Conservation (phyloP, 345 rosid species). For the Durio zibethinus region DNA sequence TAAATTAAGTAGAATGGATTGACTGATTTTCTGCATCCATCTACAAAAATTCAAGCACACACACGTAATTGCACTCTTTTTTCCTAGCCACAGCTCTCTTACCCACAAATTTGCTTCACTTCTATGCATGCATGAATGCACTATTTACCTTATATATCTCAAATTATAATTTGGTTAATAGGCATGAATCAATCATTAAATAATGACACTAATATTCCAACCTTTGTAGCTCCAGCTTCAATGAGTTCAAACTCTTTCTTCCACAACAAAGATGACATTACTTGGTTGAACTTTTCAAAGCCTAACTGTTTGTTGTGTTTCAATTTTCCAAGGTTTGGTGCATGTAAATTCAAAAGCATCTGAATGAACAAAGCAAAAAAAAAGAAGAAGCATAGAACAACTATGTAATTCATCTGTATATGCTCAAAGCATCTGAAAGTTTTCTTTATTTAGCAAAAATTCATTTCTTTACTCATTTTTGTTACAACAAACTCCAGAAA, state of each 20-base stretch:
- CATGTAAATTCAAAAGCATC: no score
- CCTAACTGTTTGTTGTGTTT: no score
- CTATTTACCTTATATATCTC: not conserved
- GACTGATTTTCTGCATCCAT: not conserved
- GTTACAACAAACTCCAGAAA: no score
- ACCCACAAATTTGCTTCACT: not conserved
- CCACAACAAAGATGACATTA: slow-evolving; percentile 69
- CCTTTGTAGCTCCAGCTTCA: slow-evolving; percentile 57
- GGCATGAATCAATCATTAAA: not conserved
- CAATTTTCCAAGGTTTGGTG: no score
- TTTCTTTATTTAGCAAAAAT: no score
- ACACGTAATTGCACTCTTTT: not conserved
- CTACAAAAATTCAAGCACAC: not conserved
- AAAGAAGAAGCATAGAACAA: no score
- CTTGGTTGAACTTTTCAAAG: no score
- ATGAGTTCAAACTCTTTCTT: slow-evolving; percentile 61
- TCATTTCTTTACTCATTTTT: no score
- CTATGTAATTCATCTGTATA: no score
- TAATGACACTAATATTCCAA: slow-evolving; percentile 14
- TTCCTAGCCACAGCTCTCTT: not conserved
- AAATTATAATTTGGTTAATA: not conserved
- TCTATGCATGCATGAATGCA: not conserved
- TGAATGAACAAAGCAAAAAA: no score
- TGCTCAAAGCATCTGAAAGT: no score
- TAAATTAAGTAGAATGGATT: not conserved